Conservation (phyloP, 2,329 filamentous ascomycete species). For the Pseudopithomyces chartarum region DNA sequence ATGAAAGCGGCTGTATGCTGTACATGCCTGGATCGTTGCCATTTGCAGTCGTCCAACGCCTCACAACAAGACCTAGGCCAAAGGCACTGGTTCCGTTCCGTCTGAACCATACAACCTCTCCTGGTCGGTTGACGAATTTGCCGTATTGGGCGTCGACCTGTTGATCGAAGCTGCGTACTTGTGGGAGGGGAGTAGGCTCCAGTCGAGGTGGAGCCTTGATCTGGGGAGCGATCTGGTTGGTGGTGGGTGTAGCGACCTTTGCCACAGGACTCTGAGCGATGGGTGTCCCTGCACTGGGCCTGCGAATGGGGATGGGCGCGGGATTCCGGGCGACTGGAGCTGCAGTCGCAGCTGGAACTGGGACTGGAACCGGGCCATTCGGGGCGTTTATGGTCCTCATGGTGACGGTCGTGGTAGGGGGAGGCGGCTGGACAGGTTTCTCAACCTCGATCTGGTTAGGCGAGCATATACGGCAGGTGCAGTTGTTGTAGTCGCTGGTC, state of each 20-base stretch:
- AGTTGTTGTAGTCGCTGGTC: constrained; percentile 59
- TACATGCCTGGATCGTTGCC: constrained; percentile 39
- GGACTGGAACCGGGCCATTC: constrained; percentile 26
- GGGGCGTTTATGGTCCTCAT: constrained; percentile 24
- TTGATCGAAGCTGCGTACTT: constrained; percentile 53
- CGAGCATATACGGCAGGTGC: constrained; percentile 62
- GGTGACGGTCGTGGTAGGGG: constrained; percentile 23
- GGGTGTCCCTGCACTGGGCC: constrained; percentile 23
- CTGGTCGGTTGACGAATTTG: constrained; percentile 58
- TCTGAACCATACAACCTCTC: constrained; percentile 63
- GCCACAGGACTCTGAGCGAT: constrained; percentile 26
- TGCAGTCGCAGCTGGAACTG: too few relatives aligned
- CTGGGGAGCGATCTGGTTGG: constrained; percentile 18
- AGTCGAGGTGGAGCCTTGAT: constrained; percentile 29
- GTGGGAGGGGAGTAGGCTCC: constrained; percentile 46
- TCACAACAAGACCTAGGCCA: constrained; percentile 58
- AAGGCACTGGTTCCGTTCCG: constrained; percentile 53
- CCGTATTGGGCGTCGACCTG: constrained; percentile 54
- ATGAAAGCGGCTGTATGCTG: constrained; percentile 56
- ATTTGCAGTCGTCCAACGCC: constrained; percentile 49
- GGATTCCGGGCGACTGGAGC: constrained; percentile 23
- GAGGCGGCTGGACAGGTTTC: constrained; percentile 32
- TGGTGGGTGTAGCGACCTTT: constrained; percentile 23
- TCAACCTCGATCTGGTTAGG: constrained; percentile 56
- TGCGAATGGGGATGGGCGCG: constrained; percentile 30